Evolutionary conservation across 208 protist genomes (phyloP).

Genomic region (Leishmania arabica): DNA sequence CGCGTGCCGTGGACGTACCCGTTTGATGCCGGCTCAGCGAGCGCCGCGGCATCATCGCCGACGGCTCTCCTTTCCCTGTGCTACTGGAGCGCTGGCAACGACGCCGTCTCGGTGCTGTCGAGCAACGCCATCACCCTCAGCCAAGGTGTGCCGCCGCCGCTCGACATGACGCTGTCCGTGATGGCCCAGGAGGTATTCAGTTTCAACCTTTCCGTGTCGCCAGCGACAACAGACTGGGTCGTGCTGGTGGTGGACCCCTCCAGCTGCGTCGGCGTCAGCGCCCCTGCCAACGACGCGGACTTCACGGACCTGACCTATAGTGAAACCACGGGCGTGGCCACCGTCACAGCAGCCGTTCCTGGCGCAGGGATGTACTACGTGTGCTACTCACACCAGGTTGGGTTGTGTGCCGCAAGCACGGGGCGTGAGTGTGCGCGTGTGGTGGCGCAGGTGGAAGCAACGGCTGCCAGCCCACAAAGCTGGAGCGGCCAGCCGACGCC

Average conservation of each 20-base stretch:
- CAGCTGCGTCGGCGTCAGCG: constrained; percentile 47
- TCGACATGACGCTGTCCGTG: constrained; percentile 35
- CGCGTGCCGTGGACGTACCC: constrained; percentile 25
- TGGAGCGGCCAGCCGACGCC: constrained; percentile 61
- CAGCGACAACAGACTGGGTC: constrained; percentile 62
- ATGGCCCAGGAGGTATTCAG: constrained; percentile 45
- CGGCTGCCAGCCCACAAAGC: constrained; percentile 40
- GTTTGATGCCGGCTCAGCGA: neutral
- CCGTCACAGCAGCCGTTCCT: constrained; percentile 55
- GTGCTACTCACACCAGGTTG: constrained; percentile 74
- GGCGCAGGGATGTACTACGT: constrained; percentile 67
- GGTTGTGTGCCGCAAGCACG: constrained; percentile 31
- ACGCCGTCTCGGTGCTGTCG: constrained; percentile 44
- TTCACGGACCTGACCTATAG: constrained; percentile 36
- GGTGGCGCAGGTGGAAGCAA: constrained; percentile 61
- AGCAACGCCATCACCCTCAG: constrained; percentile 42
- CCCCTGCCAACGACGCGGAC: constrained; percentile 35
- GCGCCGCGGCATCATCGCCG: neutral
- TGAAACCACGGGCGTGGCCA: constrained; percentile 14
- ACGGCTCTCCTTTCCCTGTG: constrained; percentile 48
- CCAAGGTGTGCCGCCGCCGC: constrained; percentile 48
- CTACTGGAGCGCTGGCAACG: constrained; percentile 51
- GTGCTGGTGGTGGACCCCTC: constrained; percentile 49
- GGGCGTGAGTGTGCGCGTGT: constrained; percentile 73
- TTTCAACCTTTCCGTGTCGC: constrained; percentile 44